Evolutionary conservation across 306 rosid genomes (phyloP).

Genomic region (Chamaecrista fasciculata): DNA sequence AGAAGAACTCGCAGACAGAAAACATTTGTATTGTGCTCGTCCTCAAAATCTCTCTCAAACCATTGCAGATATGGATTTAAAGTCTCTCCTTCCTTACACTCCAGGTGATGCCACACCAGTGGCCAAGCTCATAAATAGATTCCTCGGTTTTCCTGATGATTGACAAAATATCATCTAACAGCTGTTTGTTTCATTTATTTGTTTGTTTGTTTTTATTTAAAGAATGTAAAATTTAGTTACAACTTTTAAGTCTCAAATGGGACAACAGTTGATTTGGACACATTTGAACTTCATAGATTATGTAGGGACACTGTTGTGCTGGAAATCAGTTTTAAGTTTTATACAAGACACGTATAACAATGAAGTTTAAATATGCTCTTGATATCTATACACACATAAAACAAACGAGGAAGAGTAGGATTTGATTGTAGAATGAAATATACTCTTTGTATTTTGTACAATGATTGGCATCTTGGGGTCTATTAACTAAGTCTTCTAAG

Average conservation of each 20-base stretch:
- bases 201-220: not conserved
- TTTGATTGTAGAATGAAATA: no score
- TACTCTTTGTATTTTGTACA: no score
- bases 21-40: slow-evolving; percentile 65
- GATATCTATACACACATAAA: no score
- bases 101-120: slow-evolving; percentile 82
- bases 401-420: no score
- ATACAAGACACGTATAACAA: not conserved
- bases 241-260: not conserved
- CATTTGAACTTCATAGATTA: not conserved
- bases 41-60: slow-evolving; percentile 66
- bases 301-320: not conserved
- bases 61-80: slow-evolving; percentile 57
- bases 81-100: slow-evolving; percentile 59
- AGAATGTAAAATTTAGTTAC: not conserved
- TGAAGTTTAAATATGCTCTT: not conserved
- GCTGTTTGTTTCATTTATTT: no score
- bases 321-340: not conserved
- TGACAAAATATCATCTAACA: slow-evolving; percentile 21
- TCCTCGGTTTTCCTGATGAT: slow-evolving; percentile 76
- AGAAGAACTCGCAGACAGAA: slow-evolving; percentile 36
- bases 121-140: slow-evolving; percentile 63
- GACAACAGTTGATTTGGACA: not conserved
- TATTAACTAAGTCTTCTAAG: no score
- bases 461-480: no score